Evolutionary conservation across 1,139 yeast genomes (phyloP).

Genomic region (Blastobotrys raffinosifermentans): DNA sequence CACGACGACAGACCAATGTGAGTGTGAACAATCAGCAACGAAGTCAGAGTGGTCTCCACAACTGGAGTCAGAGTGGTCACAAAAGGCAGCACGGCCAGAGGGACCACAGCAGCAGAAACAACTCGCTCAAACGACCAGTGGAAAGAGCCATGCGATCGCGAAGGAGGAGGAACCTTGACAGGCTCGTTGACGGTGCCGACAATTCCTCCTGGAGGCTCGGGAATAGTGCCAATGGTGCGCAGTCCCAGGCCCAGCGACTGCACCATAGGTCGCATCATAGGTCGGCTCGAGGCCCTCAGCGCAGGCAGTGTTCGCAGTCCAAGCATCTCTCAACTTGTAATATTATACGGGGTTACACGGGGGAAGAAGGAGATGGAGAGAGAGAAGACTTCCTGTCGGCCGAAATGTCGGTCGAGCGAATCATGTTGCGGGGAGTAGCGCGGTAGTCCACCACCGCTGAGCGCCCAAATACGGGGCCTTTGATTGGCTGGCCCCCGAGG

Average conservation of each 20-base stretch:
- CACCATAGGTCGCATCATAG: conserved; percentile 5
- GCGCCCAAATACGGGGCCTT: no score
- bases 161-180: conserved; percentile 54
- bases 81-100: conserved; percentile 68
- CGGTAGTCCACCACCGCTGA: no score
- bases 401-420: no score
- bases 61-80: conserved; percentile 58
- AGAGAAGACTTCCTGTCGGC: no score
- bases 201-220: conserved; percentile 35
- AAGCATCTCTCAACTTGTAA: no score
- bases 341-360: no score
- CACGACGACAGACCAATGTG: conserved; percentile 81
- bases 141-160: conserved; percentile 68
- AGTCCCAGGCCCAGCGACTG: conserved; percentile 10
- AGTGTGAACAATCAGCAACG: conserved; percentile 62
- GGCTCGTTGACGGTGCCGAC: conserved; percentile 78
- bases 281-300: conserved; percentile 4
- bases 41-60: conserved; percentile 62
- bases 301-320: conserved; percentile 5
- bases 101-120: conserved; percentile 63
- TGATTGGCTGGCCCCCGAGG: no score
- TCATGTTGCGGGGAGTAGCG: no score
- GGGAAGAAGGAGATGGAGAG: no score
- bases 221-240: conserved; percentile 38
- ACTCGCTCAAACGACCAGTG: conserved; percentile 86